Evolutionary conservation across 306 rosid genomes (phyloP), one percentile per base, ranked within the genome.

Genomic region (Trichosanthes cucumerina): DNA sequence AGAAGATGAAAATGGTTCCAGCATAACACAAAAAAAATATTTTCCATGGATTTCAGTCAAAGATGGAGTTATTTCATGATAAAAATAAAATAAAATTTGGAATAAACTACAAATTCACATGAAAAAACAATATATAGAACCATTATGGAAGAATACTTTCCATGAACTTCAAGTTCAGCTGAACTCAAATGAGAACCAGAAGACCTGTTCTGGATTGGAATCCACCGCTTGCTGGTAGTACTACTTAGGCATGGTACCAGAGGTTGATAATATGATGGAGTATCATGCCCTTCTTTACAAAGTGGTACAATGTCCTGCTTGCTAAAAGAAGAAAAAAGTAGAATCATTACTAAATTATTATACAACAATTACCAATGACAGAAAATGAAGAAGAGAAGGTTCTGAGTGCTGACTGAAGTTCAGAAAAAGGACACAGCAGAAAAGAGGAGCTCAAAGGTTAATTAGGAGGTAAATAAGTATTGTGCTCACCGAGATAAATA

Each of bases 211-310:
- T 86, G 96, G 79, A 92, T 88, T 79, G 99, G 89, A 83, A 82
- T 85, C 99, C 99, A 93, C 78, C 89, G 97, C 81, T 83, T 89
- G 88, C 90, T 89, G 81, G 79, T 79, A 77, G 92, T 87, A 83
- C 98, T 92, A 87, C 96, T 96, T 60, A 96, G 86, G 87, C 99
- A 96, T 9, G 91, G 86, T 75, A 89, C 83, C 46, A 96, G 97
- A 76, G 93, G 96, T 39, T 86, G 84, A 80, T 93, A 96, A 83
- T 93, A 93, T 63, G 93, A 81, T 79, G 80, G 89, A 72, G 65
- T 80, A 56, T 91, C 90, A 14, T 86, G 87, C 70, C 60, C 89
- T 75, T 87, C 93, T 70, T 90, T 81, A 85, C 99, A 96, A 83
- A 90, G 91, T 68, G 88, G 92, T 81, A 90, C 69, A 78, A 73